phyloP scores from a whole-genome alignment of 768 basidiomycete genomes.

The Mycena chlorophos region DNA sequence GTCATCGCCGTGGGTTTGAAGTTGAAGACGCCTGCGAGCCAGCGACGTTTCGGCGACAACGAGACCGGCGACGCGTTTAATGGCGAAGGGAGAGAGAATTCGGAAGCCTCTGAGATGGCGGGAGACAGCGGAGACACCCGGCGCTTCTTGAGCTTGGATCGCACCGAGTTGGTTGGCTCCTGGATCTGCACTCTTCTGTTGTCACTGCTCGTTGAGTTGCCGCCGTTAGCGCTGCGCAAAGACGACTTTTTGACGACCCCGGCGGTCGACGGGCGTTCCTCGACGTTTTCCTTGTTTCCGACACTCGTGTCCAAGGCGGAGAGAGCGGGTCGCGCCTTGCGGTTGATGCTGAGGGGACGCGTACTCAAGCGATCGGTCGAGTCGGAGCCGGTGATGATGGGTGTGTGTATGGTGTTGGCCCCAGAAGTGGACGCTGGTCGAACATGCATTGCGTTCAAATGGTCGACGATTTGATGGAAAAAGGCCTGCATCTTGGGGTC shows the following conservation, averaged over 20 bases:
- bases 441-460: constrained; percentile 71
- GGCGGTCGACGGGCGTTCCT: constrained; percentile 19
- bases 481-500: constrained; percentile 80
- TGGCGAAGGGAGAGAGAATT: constrained; percentile 36
- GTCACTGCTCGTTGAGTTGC: constrained; percentile 16
- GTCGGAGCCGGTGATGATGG: constrained; percentile 5
- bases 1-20: constrained; percentile 67
- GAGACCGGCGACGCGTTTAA: constrained; percentile 45
- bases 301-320: constrained; percentile 23
- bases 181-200: constrained; percentile 51
- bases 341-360: constrained; percentile 47
- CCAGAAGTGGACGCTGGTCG: too few relatives aligned
- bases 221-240: constrained; percentile 34
- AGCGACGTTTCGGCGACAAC: constrained; percentile 60
- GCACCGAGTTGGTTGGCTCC: constrained; percentile 39
- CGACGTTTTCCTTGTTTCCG: constrained; percentile 62
- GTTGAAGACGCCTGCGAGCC: constrained; percentile 89
- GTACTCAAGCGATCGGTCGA: constrained; percentile 27
- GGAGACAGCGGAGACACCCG: constrained; percentile 36
- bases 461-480: constrained; percentile 82
- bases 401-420: too few relatives aligned
- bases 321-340: constrained; percentile 31
- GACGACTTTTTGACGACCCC: constrained; percentile 46
- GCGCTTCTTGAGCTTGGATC: constrained; percentile 39
- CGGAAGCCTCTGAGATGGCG: constrained; percentile 48